phyloP scores from a whole-genome alignment of 2,329 filamentous ascomycete genomes.

The Thelonectria discophora region DNA sequence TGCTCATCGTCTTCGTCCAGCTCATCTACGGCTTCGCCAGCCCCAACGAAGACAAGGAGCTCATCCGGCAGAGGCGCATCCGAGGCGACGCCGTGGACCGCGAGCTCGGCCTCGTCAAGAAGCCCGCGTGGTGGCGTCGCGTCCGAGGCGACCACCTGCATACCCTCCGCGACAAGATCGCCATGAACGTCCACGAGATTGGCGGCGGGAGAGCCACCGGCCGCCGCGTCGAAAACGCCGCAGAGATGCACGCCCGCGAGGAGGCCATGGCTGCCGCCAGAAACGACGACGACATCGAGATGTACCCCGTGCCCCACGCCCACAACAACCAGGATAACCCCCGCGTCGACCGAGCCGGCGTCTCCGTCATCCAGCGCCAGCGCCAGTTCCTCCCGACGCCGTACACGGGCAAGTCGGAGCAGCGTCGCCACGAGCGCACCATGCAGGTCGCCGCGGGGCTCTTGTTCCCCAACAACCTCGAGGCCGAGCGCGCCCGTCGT shows the following conservation, averaged over 20 bases:
- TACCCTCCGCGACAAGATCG: slow-evolving; percentile 61
- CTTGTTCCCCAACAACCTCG: slow-evolving; percentile 57
- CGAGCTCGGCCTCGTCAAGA: slow-evolving; percentile 67
- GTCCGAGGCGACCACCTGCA: slow-evolving; percentile 56
- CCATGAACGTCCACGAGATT: slow-evolving; percentile 64
- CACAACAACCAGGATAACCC: slow-evolving; percentile 42
- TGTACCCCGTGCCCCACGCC: slow-evolving; percentile 44
- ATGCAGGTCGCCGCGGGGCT: slow-evolving; percentile 55
- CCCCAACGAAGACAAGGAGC: slow-evolving; percentile 74
- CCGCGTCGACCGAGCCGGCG: slow-evolving; percentile 44
- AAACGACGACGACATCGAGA: slow-evolving; percentile 52
- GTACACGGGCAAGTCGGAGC: slow-evolving; percentile 56
- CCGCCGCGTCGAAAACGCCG: slow-evolving; percentile 51
- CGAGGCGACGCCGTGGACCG: slow-evolving; percentile 65
- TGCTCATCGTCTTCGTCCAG: slow-evolving; percentile 66
- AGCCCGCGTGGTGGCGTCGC: slow-evolving; percentile 74
- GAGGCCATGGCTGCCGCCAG: slow-evolving; percentile 44
- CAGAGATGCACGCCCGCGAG: slow-evolving; percentile 49
- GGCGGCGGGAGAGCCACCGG: slow-evolving; percentile 58
- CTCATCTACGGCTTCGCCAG: slow-evolving; percentile 65
- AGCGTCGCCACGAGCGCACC: slow-evolving; percentile 55
- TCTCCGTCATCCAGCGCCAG: slow-evolving; percentile 36
- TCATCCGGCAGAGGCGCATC: slow-evolving; percentile 69
- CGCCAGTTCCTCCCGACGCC: slow-evolving; percentile 25
- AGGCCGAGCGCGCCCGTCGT: slow-evolving; percentile 42